phyloP scores from a whole-genome alignment of 139 green algal species.

The Ettlia oleoabundans region DNA sequence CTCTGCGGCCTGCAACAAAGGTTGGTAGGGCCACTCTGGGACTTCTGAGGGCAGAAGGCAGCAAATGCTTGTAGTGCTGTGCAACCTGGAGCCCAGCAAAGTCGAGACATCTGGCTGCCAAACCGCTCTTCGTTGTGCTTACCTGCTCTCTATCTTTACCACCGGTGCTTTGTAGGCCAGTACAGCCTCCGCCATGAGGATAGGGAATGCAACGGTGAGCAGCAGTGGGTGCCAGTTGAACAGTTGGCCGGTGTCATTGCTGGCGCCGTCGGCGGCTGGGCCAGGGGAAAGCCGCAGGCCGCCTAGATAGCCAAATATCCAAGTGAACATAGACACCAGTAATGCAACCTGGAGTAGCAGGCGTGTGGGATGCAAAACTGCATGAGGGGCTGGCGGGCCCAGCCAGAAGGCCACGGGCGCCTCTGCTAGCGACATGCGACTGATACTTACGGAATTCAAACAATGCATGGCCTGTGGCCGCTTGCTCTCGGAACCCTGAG shows the following conservation, averaged over 20 bases:
- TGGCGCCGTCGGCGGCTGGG: background rate
- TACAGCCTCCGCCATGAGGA: constrained; percentile 79
- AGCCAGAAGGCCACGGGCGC: background rate
- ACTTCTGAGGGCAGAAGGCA: background rate
- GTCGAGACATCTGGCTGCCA: too few species aligned
- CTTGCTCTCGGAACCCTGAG: too few species aligned
- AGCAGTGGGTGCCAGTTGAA: constrained; percentile 88
- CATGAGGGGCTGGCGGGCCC: constrained; percentile 11
- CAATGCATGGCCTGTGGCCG: too few species aligned
- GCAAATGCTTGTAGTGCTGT: too few species aligned
- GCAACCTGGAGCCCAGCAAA: too few species aligned
- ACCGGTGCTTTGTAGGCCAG: constrained; percentile 67
- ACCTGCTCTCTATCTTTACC: constrained; percentile 28
- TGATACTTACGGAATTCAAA: too few species aligned
- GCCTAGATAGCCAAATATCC: constrained; percentile 40
- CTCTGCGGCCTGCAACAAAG: constrained; percentile 44
- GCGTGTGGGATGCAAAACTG: constrained; percentile 1
- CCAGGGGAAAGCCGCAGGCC: constrained; percentile 20
- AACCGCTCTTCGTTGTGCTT: background rate
- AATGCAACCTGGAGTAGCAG: constrained; percentile 25
- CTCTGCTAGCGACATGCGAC: background rate
- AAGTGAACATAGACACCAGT: background rate
- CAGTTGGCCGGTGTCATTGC: constrained; percentile 59
- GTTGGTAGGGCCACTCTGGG: too few species aligned
- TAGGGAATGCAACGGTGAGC: constrained; percentile 70